phyloP scores from a whole-genome alignment of 1,284 basidiomycete species.

The Fomitopsis schrenkii region DNA sequence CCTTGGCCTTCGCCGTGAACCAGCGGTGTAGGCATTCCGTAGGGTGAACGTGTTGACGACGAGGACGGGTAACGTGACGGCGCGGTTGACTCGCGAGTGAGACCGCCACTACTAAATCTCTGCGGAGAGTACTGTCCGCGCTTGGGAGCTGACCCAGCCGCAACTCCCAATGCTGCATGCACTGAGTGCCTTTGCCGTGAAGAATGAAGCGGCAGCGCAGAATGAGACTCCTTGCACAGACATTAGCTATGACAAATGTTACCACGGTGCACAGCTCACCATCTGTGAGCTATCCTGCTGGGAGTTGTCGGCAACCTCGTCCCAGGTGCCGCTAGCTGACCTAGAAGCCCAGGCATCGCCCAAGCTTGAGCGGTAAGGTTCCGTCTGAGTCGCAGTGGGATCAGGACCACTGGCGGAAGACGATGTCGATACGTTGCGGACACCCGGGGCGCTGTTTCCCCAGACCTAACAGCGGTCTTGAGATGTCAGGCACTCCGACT shows the following conservation, averaged over 20 bases:
- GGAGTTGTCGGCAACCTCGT: conserved; percentile 46
- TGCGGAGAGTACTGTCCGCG: conserved; percentile 50
- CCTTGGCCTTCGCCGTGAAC: conserved; percentile 18
- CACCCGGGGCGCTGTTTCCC: conserved; percentile 46
- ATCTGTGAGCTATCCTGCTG: conserved; percentile 47
- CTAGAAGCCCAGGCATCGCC: conserved; percentile 53
- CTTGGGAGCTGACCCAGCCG: conserved; percentile 29
- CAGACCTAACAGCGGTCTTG: conserved; percentile 44
- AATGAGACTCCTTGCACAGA: conserved; percentile 6
- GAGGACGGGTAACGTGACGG: conserved; percentile 16
- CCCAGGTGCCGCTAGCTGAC: conserved; percentile 57
- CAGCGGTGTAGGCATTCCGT: conserved; percentile 3
- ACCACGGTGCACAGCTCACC: conserved; percentile 20
- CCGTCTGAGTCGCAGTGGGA: conserved; percentile 41
- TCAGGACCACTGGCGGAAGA: conserved; percentile 53
- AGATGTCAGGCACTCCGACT: background rate
- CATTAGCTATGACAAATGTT: background rate
- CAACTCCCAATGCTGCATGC: conserved; percentile 18
- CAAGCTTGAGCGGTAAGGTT: conserved; percentile 43
- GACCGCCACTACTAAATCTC: conserved; percentile 41
- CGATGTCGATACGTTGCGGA: conserved; percentile 60
- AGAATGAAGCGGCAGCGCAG: conserved; percentile 36
- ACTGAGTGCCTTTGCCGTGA: conserved; percentile 47
- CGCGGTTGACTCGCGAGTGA: conserved; percentile 34
- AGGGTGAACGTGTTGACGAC: too few species aligned